These are phyloP conservation scores for Umbelopsis sp. DNA, from an alignment of 192 early-diverging fungal species.

Conservation along the genomic window DNA sequence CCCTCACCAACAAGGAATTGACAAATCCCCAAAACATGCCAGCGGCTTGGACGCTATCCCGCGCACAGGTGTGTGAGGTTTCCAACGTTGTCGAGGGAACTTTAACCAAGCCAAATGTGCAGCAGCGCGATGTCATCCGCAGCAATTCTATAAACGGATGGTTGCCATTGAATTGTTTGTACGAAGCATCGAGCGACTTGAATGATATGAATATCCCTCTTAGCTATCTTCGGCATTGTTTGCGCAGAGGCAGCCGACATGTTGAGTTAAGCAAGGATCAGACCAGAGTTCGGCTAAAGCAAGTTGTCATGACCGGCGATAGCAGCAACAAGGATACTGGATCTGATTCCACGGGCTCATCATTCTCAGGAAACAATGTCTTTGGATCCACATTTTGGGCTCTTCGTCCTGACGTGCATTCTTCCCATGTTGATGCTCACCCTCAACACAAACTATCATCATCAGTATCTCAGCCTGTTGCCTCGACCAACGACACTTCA, in stretches of 20 bases:
- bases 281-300: not conserved
- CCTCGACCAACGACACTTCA: not conserved
- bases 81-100: not conserved
- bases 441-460: not conserved
- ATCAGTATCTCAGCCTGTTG: not conserved
- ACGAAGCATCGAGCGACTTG: conserved; percentile 4
- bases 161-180: not conserved
- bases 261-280: conserved; percentile 23
- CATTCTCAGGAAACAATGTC: conserved; percentile 6
- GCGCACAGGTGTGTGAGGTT: not conserved
- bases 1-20: not conserved
- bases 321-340: conserved; percentile 16
- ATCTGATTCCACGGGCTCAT: not conserved
- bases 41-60: not conserved
- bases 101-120: not conserved
- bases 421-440: not conserved
- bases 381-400: conserved; percentile 1
- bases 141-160: conserved; percentile 11
- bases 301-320: not conserved
- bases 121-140: not conserved
- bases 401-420: not conserved
- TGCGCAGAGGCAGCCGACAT: conserved; percentile 4
- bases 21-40: not conserved
- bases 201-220: conserved; percentile 19
- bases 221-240: conserved; percentile 20